These are phyloP conservation scores for Xanthoparmelia taractica DNA, from an alignment of 495 filamentous ascomycete species.

Conservation along the genomic window DNA sequence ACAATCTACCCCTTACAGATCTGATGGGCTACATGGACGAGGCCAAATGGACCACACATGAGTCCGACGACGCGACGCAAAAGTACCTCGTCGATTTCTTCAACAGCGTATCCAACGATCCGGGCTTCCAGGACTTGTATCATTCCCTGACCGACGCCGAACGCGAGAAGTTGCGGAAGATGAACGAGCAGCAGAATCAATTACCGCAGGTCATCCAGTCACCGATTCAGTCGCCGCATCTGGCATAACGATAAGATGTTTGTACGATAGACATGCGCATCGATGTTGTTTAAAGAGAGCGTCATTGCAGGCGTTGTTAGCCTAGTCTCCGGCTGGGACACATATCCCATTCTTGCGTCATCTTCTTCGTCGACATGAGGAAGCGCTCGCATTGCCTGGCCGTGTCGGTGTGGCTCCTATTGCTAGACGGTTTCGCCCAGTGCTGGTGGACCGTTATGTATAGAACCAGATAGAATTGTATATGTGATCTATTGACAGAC, in stretches of 20 bases:
- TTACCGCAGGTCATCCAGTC: background rate
- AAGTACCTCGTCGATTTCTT: constrained; percentile 78
- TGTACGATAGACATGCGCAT: background rate
- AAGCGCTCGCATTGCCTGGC: background rate
- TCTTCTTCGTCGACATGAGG: background rate
- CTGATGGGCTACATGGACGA: constrained; percentile 70
- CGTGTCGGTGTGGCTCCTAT: background rate
- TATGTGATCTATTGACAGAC: background rate
- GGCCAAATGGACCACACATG: constrained; percentile 35
- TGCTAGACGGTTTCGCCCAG: background rate
- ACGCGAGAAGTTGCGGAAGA: constrained; percentile 55
- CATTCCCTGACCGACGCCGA: constrained; percentile 61
- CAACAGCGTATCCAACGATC: constrained; percentile 58
- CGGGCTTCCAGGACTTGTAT: constrained; percentile 69
- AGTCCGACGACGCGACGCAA: constrained; percentile 89
- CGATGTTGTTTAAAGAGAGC: background rate
- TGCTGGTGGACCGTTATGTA: background rate
- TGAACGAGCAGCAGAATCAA: constrained; percentile 16
- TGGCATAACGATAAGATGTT: background rate
- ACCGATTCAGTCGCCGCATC: background rate
- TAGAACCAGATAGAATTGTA: background rate
- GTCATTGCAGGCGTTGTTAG: background rate
- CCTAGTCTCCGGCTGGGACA: background rate
- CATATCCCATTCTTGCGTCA: background rate
- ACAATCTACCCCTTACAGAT: constrained; percentile 37